Base-by-base conservation (phyloP, 345 rosid species). In the Eucalyptus pumila region DNA sequence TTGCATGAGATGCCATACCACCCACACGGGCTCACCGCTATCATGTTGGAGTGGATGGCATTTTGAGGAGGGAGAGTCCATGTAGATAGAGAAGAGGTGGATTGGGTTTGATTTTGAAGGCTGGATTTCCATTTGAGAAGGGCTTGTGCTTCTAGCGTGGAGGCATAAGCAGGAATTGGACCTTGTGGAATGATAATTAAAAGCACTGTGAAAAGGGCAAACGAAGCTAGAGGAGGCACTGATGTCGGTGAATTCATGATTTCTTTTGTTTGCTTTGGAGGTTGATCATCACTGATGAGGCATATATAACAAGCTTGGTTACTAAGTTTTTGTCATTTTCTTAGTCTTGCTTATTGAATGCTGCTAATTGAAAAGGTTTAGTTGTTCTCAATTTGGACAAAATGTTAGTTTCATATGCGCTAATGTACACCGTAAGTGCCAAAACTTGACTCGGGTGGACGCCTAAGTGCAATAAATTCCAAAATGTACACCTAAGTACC, bases 1-100 rank as follows among this genome's bases (percentile, higher is more conserved):
- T n/a, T 92, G 27, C 89, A 52, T 6, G 89, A 91, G n/a, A 93
- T 54, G 76, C 91, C 91, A 4, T 92, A 6, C 86, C 86, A 81
- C 2, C 16, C n/a, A 16, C 86, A 44, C 3, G 30, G 86, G 86
- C 49, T 81, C 7, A 17, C 16, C 7, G 9, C 50, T 12, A 9
- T 14, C n/a, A 5, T 6, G 6, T 56, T 24, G 65, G 27, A 42
- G n/a, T 49, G 10, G 19, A 8, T 16, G n/a, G 48, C 50, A 83
- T 83, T 23, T 19, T n/a, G 51, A 11, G 86, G 51, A 45, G 86
- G 32, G 65, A 58, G n/a, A 26, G n/a, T 58, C 65, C 65, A 58
- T 5, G 30, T 24, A 24, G 30, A 56, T 56, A 56, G 30, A 56
- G 11, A 56, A 56, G 62, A 56, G 62, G 11, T 56, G 65, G 65